Evolutionary conservation across 2,329 filamentous ascomycete species (phyloP), one percentile per base, ranked within the genome.

Genomic region (Cladosporium sp.): DNA sequence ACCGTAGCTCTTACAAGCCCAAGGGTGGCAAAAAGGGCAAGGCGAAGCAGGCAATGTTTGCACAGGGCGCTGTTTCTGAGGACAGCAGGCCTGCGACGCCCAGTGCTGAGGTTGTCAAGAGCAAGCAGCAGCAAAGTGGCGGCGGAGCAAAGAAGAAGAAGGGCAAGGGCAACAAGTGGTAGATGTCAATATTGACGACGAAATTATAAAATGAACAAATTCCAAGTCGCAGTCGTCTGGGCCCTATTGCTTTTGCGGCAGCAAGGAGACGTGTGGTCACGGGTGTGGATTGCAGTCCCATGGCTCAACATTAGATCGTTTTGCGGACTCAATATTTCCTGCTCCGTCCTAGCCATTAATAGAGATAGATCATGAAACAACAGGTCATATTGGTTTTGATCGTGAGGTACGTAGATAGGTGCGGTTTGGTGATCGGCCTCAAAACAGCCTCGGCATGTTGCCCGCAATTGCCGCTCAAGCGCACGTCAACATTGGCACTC

Each of bases 41-140:
- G 90, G 90, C 80, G 72, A 77, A 69, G 78, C 80, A 72, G 89
- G 88, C 5, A 83, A 85, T 67, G 91, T 92, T 70, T 82, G 97
- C 92, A 10, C 95, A 98, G 77, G 95, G 95, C 67, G 94, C 93
- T 58, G 80, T 89, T 14, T 91, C 92, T 26, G 91, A 93, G 69
- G 89, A 91, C 65, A 73, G 69, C 56, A 65, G 75, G 44, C 72
- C 76, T 35, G 73, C 67, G 10, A 77, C 76, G 21, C 74, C 75
- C 29, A 73, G 68, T 23, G 72, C 68, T 23, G 77, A 68, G 75
- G 76, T 70, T 68, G 76, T 68, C 79, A 83, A 78, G 82, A 83
- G 75, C 80, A 84, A 79, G 82, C 82, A 75, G 74, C 70, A 71
- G 65, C 66, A 68, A 40, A 68, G 69, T 7, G 69, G 68, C 10